A percentile compares a stretch with the other conserved stretches of the same genome.
phyloP scores from a whole-genome alignment of 768 basidiomycete genomes.

The Pleurotus cornucopiae region DNA sequence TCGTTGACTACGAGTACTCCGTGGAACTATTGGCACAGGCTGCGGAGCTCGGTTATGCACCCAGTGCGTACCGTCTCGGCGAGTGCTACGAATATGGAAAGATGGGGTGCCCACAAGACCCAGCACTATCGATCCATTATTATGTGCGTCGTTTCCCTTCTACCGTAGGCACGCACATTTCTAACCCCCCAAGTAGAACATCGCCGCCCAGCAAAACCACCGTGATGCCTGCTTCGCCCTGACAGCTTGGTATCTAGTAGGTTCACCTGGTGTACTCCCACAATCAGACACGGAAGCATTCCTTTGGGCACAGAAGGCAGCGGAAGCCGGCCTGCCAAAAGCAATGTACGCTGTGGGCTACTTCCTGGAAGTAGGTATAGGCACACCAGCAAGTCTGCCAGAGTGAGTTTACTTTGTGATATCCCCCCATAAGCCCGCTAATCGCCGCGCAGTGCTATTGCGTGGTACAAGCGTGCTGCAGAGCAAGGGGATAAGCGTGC shows the following conservation, averaged over 20 bases:
- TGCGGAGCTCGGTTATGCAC: slow-evolving; percentile 92
- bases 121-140: slow-evolving; percentile 96
- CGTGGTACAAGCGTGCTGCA: slow-evolving; percentile 87
- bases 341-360: slow-evolving; percentile 99
- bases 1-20: slow-evolving; percentile 94
- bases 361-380: slow-evolving; percentile 94
- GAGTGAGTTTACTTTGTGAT: slow-evolving; percentile 47
- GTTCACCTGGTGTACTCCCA: slow-evolving; percentile 94
- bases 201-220: slow-evolving; percentile 96
- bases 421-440: slow-evolving; percentile 5
- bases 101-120: slow-evolving; percentile 96
- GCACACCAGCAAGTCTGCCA: slow-evolving; percentile 58
- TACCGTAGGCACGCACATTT: slow-evolving; percentile 2
- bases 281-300: slow-evolving; percentile 99
- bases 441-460: slow-evolving; percentile 45
- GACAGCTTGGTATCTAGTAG: slow-evolving; percentile 99
- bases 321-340: slow-evolving; percentile 86
- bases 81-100: slow-evolving; percentile 99
- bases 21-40: slow-evolving; percentile 93
- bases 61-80: slow-evolving; percentile 91
- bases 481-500: slow-evolving; percentile 95
- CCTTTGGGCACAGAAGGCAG: slow-evolving; percentile 95
- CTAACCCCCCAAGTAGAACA: slow-evolving; percentile 58
- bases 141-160: slow-evolving; percentile 62
- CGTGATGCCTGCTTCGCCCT: slow-evolving; percentile 97